A percentile compares a stretch with the other conserved stretches of the same genome.
Conservation (phyloP, 2,329 filamentous ascomycete species). For the Paecilomyces dactylethromorphus region DNA sequence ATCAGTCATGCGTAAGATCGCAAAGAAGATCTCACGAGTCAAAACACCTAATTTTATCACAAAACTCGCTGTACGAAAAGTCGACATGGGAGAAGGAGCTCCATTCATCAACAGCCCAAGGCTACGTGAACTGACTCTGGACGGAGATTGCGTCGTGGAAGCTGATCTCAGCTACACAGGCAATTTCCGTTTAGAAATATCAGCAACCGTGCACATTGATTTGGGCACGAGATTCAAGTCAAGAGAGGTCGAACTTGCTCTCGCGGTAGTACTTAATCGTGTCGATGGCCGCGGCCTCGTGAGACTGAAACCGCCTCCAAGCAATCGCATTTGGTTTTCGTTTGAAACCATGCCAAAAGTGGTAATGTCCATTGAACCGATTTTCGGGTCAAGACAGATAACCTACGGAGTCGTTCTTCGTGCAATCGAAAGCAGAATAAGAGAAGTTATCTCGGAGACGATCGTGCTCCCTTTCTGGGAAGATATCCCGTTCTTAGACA, state of each 20-base stretch:
- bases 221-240: slow-evolving; percentile 82
- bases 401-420: slow-evolving; percentile 88
- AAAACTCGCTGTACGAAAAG: slow-evolving; percentile 71
- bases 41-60: slow-evolving; percentile 88
- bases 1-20: slow-evolving; percentile 76
- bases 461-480: slow-evolving; percentile 94
- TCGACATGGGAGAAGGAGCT: slow-evolving; percentile 79
- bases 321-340: slow-evolving; percentile 91
- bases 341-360: slow-evolving; percentile 93
- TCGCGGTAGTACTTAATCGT: slow-evolving; percentile 78
- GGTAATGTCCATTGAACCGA: slow-evolving; percentile 88
- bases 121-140: slow-evolving; percentile 81
- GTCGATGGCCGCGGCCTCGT: slow-evolving; percentile 79
- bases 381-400: slow-evolving; percentile 91
- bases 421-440: slow-evolving; percentile 90
- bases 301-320: slow-evolving; percentile 88
- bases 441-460: slow-evolving; percentile 88
- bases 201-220: slow-evolving; percentile 88
- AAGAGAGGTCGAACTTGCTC: slow-evolving; percentile 78
- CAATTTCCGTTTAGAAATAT: slow-evolving; percentile 82
- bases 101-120: slow-evolving; percentile 85
- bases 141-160: slow-evolving; percentile 83
- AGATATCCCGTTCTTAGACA: slow-evolving; percentile 84
- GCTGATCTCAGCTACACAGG: slow-evolving; percentile 84
- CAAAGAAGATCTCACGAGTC: slow-evolving; percentile 91